Conservation (phyloP, 441 rosid genomes). For the Adansonia grandidieri region DNA sequence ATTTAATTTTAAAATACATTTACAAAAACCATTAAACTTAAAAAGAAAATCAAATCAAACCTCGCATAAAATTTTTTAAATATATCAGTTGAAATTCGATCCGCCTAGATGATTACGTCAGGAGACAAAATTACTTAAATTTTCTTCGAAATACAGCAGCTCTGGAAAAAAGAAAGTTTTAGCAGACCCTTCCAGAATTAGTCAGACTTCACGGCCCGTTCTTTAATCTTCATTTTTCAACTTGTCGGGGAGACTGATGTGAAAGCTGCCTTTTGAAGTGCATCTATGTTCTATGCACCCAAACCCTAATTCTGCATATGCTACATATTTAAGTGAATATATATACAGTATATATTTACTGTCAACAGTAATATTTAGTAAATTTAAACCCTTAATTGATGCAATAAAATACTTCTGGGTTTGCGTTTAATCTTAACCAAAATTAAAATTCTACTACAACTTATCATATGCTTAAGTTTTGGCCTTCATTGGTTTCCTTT, state of each 20-base stretch:
- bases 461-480: not conserved
- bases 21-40: no score
- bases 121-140: not conserved
- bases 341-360: no score
- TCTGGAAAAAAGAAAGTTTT: not conserved
- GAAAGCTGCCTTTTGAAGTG: not conserved
- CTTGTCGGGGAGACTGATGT: not conserved
- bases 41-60: no score
- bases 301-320: not conserved
- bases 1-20: no score
- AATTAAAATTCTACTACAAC: not conserved
- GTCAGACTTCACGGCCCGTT: conserved; percentile 35
- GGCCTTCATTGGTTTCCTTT: no score
- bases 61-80: no score
- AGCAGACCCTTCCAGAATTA: conserved; percentile 18
- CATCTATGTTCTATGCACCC: not conserved
- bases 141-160: not conserved
- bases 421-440: not conserved
- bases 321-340: not conserved
- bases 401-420: no score
- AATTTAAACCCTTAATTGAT: no score
- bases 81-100: no score
- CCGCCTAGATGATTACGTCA: no score
- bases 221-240: not conserved
- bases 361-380: not conserved